These are phyloP conservation scores for Rubroshorea leprosula DNA, from an alignment of 345 rosid species.

Conservation along the genomic window DNA sequence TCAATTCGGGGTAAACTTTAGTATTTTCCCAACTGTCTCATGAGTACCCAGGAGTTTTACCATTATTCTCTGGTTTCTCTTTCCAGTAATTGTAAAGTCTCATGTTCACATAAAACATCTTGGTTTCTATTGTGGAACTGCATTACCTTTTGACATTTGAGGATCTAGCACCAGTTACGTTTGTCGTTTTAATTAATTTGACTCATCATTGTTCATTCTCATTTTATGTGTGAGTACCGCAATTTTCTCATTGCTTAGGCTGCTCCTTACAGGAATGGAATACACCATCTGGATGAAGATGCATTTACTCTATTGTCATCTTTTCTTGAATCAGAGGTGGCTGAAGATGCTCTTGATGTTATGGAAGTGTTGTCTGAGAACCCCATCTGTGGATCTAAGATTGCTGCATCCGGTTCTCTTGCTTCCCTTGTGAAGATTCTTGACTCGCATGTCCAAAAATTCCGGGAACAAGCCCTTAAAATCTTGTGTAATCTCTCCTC, in stretches of 20 bases:
- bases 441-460: conserved; percentile 28
- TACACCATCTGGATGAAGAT: conserved; percentile 39
- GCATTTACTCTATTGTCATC: conserved; percentile 36
- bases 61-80: no score
- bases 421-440: conserved; percentile 42
- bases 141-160: no score
- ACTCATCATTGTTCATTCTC: background rate
- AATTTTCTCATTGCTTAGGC: conserved; percentile 5
- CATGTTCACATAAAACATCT: no score
- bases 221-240: background rate
- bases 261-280: conserved; percentile 44
- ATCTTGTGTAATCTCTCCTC: conserved; percentile 52
- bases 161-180: no score
- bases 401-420: conserved; percentile 46
- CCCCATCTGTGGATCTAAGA: conserved; percentile 29
- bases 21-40: no score
- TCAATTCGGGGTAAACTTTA: no score
- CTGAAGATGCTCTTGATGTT: conserved; percentile 46
- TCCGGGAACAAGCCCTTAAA: conserved; percentile 48
- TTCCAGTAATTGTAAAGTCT: no score
- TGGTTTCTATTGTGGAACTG: no score
- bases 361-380: conserved; percentile 49
- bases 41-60: no score
- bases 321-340: conserved; percentile 50
- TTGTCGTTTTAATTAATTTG: no score